phyloP scores from a whole-genome alignment of 345 rosid species.

The Geranium brycei region DNA sequence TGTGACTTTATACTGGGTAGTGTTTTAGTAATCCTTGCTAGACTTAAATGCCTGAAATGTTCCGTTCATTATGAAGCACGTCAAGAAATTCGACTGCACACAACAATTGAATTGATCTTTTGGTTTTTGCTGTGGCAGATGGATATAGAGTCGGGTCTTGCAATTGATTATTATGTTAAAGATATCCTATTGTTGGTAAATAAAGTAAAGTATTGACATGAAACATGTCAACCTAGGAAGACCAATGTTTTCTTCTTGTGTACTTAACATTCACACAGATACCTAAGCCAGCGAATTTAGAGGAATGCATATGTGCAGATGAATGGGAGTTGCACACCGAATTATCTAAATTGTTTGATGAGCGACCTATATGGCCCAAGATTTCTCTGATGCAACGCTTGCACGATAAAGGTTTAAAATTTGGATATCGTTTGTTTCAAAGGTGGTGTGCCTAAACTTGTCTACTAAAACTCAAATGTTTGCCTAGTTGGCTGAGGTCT shows the following conservation, averaged over 20 bases:
- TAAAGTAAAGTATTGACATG: background rate
- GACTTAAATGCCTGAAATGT: background rate
- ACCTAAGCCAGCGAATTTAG: slow-evolving; percentile 72
- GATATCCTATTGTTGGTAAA: slow-evolving; percentile 51
- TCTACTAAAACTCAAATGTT: background rate
- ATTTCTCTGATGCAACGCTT: slow-evolving; percentile 50
- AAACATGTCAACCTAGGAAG: background rate
- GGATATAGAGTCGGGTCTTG: slow-evolving; percentile 62
- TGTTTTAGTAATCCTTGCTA: background rate
- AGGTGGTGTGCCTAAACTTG: slow-evolving; percentile 33
- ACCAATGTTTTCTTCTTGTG: slow-evolving; percentile 13
- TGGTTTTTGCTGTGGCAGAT: slow-evolving; percentile 41
- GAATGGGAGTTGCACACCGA: slow-evolving; percentile 67
- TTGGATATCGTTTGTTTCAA: slow-evolving; percentile 46
- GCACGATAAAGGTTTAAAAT: slow-evolving; percentile 53
- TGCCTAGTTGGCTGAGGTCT: background rate
- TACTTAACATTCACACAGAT: slow-evolving; percentile 73
- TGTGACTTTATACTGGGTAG: background rate
- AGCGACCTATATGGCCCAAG: slow-evolving; percentile 86
- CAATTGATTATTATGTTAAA: slow-evolving; percentile 66
- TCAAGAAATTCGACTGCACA: background rate
- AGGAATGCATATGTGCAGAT: slow-evolving; percentile 42
- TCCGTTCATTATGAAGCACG: background rate
- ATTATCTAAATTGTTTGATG: slow-evolving; percentile 70
- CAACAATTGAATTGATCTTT: slow-evolving; percentile 10